Conservation (phyloP, 352 stramenopile species). For the Globisporangium mamillatum region DNA sequence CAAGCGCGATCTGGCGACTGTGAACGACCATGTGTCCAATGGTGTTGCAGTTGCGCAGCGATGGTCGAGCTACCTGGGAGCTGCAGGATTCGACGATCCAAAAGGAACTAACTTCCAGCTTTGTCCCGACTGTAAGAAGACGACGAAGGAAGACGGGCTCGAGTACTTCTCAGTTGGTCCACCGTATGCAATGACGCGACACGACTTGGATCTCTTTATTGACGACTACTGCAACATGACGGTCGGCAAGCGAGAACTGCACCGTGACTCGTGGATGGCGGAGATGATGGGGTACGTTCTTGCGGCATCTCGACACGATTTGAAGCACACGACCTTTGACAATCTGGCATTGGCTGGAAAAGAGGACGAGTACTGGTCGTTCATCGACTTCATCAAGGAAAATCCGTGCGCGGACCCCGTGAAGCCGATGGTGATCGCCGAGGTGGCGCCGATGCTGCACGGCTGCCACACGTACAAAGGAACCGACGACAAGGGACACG, state of each 20-base stretch:
- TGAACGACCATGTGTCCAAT: slow-evolving; percentile 40
- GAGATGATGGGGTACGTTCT: slow-evolving; percentile 64
- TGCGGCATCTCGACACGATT: slow-evolving; percentile 54
- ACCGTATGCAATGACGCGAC: slow-evolving; percentile 55
- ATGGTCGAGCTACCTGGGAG: slow-evolving; percentile 33
- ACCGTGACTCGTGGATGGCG: slow-evolving; percentile 38
- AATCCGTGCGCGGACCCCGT: slow-evolving; percentile 60
- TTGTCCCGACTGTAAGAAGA: slow-evolving; percentile 49
- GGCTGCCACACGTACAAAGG: slow-evolving; percentile 41
- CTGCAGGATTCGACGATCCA: slow-evolving; percentile 35
- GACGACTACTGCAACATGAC: slow-evolving; percentile 74
- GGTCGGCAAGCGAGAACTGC: slow-evolving; percentile 35
- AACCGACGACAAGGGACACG: slow-evolving; percentile 37
- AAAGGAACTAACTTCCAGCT: slow-evolving; percentile 28
- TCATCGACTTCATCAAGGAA: slow-evolving; percentile 48
- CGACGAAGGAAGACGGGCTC: slow-evolving; percentile 34
- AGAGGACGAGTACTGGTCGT: slow-evolving; percentile 56
- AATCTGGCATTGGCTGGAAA: slow-evolving; percentile 63
- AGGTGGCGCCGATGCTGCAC: slow-evolving; percentile 47
- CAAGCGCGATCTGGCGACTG: slow-evolving; percentile 24
- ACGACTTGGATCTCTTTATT: slow-evolving; percentile 46
- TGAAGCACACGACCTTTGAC: slow-evolving; percentile 72
- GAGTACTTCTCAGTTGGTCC: slow-evolving; percentile 58
- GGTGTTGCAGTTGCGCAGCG: slow-evolving; percentile 62
- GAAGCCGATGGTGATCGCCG: slow-evolving; percentile 36